Evolutionary conservation across 139 green algal species (phyloP).

Genomic region (Trebouxia sp.): DNA sequence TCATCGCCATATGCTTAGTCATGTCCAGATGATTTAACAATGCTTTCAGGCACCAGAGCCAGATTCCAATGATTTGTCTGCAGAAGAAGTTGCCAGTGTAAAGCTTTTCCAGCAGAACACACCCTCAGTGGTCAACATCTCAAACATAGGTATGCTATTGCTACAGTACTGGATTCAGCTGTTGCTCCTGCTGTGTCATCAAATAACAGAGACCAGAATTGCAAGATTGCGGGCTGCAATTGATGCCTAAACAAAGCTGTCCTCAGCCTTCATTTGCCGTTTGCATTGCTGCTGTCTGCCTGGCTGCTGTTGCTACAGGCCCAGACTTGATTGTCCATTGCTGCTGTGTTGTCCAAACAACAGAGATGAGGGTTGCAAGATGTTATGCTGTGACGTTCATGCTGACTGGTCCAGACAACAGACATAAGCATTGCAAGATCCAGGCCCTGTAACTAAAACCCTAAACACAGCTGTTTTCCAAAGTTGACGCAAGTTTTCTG

Average conservation of each 20-base stretch:
- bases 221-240: no score
- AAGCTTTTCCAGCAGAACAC: constrained; percentile 61
- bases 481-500: neutral
- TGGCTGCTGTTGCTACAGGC: neutral
- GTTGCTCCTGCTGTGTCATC: no score
- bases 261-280: no score
- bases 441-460: neutral
- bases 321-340: no score
- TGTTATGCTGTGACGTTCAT: no score
- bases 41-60: constrained; percentile 36
- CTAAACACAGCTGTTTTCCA: neutral
- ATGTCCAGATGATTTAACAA: no score
- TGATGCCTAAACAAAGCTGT: no score
- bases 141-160: constrained; percentile 46
- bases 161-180: no score
- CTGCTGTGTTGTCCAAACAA: no score
- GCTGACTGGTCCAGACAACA: neutral
- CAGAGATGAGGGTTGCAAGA: no score
- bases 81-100: constrained; percentile 53
- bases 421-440: neutral
- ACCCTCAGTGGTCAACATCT: constrained; percentile 68
- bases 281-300: neutral
- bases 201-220: no score
- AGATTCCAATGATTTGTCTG: constrained; percentile 36
- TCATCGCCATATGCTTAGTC: no score